Percentiles rank a stretch among this genome's conserved stretches.
phyloP scores from a whole-genome alignment of 139 green algal genomes.

The Volvox africanus region DNA sequence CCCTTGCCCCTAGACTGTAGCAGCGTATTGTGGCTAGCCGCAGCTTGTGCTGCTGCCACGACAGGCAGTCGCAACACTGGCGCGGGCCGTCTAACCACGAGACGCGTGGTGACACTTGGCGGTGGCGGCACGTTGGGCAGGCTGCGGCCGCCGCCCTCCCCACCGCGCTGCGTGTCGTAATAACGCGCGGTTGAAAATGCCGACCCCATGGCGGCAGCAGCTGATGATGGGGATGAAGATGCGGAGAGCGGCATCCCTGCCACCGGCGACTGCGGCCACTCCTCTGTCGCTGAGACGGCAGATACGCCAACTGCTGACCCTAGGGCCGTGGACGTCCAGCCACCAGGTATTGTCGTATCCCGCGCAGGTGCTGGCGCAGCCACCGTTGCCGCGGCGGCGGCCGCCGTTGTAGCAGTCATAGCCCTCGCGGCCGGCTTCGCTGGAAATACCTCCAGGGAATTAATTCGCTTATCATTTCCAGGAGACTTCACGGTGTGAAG shows the following conservation, averaged over 20 bases:
- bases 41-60: slow-evolving; percentile 23
- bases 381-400: background rate
- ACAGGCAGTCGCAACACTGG: slow-evolving; percentile 34
- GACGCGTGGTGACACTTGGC: background rate
- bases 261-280: background rate
- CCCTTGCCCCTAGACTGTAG: background rate
- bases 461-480: background rate
- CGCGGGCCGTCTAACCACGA: slow-evolving; percentile 11
- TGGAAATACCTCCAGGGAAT: background rate
- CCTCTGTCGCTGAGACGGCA: background rate
- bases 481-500: background rate
- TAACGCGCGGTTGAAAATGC: background rate
- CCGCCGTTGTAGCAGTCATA: background rate
- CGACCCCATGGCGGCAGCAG: background rate
- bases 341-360: background rate
- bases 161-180: background rate
- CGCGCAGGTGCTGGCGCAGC: background rate
- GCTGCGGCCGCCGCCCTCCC: no score
- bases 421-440: background rate
- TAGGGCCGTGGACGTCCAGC: background rate
- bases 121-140: slow-evolving; percentile 18
- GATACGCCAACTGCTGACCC: background rate
- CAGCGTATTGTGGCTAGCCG: background rate
- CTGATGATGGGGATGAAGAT: background rate
- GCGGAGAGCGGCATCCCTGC: background rate